These are phyloP conservation scores for Parascedosporium putredinis DNA, from an alignment of 2,329 filamentous ascomycete species.

Conservation along the genomic window DNA sequence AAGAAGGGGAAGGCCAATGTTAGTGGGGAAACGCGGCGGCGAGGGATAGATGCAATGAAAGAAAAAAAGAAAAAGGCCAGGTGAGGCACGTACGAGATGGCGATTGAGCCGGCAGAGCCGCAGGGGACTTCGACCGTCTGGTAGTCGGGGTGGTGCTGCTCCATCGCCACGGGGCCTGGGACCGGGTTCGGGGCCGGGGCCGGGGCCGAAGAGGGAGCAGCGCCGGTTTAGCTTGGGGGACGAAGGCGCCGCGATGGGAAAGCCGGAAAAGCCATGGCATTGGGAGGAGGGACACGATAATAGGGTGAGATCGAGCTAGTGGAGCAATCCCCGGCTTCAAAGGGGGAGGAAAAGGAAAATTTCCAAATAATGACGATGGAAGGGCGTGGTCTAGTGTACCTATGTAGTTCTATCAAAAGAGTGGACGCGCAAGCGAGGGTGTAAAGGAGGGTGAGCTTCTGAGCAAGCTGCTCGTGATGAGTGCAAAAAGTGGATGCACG, in stretches of 20 bases:
- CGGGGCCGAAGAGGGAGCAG: too few species aligned
- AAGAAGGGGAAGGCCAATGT: conserved; percentile 9
- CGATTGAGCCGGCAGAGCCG: conserved; percentile 38
- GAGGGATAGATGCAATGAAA: not conserved
- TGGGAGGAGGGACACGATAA: not conserved
- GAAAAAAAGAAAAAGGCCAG: not conserved
- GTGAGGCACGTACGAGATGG: conserved; percentile 35
- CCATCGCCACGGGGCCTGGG: not conserved
- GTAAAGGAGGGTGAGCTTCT: too few species aligned
- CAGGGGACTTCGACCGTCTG: conserved; percentile 30
- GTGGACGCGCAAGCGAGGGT: not conserved
- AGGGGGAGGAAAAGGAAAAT: too few species aligned
- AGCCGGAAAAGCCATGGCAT: conserved; percentile 4
- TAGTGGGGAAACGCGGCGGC: not conserved
- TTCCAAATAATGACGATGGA: not conserved
- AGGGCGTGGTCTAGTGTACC: too few species aligned
- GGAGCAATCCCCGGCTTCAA: too few species aligned
- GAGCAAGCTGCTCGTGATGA: not conserved
- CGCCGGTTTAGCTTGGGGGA: not conserved
- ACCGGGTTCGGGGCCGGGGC: not conserved
- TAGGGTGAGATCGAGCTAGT: too few species aligned
- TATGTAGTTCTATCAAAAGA: not conserved
- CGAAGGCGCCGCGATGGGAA: not conserved
- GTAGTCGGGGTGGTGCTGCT: not conserved
- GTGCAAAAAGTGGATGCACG: not conserved